A percentile compares a stretch with the other conserved stretches of the same genome.
These are phyloP conservation scores for Sherardia arvensis DNA, from an alignment of 257 asterid genomes.

Conservation along the genomic window DNA sequence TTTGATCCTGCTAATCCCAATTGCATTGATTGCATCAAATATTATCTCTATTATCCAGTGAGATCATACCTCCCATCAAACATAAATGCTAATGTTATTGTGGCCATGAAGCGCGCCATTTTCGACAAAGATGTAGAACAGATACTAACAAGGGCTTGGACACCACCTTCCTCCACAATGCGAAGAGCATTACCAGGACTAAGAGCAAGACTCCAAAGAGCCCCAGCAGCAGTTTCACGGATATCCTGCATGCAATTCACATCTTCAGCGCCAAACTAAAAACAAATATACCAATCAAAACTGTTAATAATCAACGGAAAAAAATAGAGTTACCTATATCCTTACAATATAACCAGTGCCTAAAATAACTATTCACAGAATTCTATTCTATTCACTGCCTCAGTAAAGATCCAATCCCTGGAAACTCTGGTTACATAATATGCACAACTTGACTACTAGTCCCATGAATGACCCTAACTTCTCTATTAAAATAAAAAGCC, in stretches of 20 bases:
- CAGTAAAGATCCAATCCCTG: too few species aligned
- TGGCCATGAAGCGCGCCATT: slow-evolving; percentile 95
- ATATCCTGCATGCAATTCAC: slow-evolving; percentile 54
- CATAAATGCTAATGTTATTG: slow-evolving; percentile 80
- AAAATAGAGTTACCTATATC: not conserved
- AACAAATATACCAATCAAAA: not conserved
- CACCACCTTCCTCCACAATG: slow-evolving; percentile 88
- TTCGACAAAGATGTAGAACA: slow-evolving; percentile 73
- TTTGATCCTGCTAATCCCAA: not conserved
- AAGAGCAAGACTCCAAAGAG: slow-evolving; percentile 93
- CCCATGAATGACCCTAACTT: too few species aligned
- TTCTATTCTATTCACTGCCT: not conserved
- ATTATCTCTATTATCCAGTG: not conserved
- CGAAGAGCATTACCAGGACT: slow-evolving; percentile 81
- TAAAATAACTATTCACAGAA: not conserved
- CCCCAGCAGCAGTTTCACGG: slow-evolving; percentile 94
- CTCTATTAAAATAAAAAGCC: too few species aligned
- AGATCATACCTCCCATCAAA: slow-evolving; percentile 69
- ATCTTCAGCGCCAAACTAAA: slow-evolving; percentile 1
- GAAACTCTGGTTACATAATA: not conserved
- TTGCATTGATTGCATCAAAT: not conserved
- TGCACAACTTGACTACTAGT: too few species aligned
- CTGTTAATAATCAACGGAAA: not conserved
- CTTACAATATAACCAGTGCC: not conserved
- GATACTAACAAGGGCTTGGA: slow-evolving; percentile 58